These are phyloP conservation scores for Dioscorea alata DNA, from an alignment of 106 monocot species.

Conservation along the genomic window DNA sequence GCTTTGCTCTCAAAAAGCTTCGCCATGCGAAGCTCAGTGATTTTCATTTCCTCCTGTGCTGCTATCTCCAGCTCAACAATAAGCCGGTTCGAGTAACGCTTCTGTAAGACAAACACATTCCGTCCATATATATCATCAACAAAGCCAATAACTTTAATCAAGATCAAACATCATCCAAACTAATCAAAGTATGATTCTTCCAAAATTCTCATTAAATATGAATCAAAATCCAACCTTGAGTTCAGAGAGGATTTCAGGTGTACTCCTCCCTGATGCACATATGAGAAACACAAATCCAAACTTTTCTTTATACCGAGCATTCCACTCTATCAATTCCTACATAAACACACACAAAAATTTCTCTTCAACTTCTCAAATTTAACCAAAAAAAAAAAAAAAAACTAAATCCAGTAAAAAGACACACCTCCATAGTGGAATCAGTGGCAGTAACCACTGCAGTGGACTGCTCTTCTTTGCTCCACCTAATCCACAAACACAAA, in stretches of 20 bases:
- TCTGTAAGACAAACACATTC: constrained; percentile 35
- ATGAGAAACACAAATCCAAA: constrained; percentile 88
- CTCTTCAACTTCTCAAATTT: not conserved
- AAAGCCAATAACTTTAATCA: not conserved
- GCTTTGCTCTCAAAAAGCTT: constrained; percentile 49
- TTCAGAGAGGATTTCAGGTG: constrained; percentile 67
- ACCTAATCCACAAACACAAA: constrained; percentile 23
- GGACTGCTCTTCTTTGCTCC: constrained; percentile 81
- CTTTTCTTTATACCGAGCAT: constrained; percentile 69
- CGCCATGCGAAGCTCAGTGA: constrained; percentile 61
- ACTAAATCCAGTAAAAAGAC: not conserved
- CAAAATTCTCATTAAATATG: not conserved
- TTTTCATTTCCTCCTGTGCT: constrained; percentile 81
- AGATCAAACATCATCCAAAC: not conserved
- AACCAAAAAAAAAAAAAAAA: not conserved
- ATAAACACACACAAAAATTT: not conserved
- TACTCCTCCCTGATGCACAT: constrained; percentile 79
- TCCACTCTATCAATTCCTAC: constrained; percentile 74
- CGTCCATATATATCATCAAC: not conserved
- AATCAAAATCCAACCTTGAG: constrained; percentile 49
- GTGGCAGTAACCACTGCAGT: constrained; percentile 57
- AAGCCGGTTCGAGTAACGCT: constrained; percentile 66
- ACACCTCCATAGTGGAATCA: constrained; percentile 44
- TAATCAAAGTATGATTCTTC: too few relatives aligned
- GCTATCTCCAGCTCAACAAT: constrained; percentile 78